Percentiles rank a stretch among this genome's conserved stretches.
phyloP scores from a whole-genome alignment of 192 early-diverging fungal species.

The Coemansia sp. region DNA sequence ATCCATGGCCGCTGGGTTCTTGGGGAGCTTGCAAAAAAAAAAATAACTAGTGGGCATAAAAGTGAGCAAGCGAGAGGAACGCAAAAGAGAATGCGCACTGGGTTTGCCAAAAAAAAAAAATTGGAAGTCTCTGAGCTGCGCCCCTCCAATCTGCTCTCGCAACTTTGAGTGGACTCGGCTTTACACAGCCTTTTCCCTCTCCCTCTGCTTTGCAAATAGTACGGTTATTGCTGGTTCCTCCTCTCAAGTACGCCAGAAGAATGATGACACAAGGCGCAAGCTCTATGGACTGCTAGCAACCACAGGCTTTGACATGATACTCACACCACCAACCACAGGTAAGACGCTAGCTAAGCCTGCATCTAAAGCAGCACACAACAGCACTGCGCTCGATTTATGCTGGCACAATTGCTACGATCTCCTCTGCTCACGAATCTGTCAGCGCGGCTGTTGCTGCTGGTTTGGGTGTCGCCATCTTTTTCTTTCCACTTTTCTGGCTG shows the following conservation, averaged over 20 bases:
- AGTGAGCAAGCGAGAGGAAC: not conserved
- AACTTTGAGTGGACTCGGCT: too few species aligned
- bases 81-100: not conserved
- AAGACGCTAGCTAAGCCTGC: constrained; percentile 20
- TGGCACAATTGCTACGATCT: constrained; percentile 27
- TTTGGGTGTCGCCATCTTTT: too few species aligned
- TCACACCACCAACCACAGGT: not conserved
- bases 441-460: too few species aligned
- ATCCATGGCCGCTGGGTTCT: not conserved
- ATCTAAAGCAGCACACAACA: constrained; percentile 19
- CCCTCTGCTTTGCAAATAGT: too few species aligned
- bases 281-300: constrained; percentile 44
- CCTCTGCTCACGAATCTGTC: constrained; percentile 10
- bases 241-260: constrained; percentile 17
- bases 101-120: too few species aligned
- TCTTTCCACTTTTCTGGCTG: too few species aligned
- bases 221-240: too few species aligned
- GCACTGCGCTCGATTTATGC: constrained; percentile 19
- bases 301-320: constrained; percentile 24
- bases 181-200: too few species aligned
- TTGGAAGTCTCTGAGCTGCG: not conserved
- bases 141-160: not conserved
- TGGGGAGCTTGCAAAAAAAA: not conserved
- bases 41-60: too few species aligned
- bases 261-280: constrained; percentile 41